Evolutionary conservation across 768 basidiomycete genomes (phyloP).

Genomic region (Neoboletus subvelutipes): DNA sequence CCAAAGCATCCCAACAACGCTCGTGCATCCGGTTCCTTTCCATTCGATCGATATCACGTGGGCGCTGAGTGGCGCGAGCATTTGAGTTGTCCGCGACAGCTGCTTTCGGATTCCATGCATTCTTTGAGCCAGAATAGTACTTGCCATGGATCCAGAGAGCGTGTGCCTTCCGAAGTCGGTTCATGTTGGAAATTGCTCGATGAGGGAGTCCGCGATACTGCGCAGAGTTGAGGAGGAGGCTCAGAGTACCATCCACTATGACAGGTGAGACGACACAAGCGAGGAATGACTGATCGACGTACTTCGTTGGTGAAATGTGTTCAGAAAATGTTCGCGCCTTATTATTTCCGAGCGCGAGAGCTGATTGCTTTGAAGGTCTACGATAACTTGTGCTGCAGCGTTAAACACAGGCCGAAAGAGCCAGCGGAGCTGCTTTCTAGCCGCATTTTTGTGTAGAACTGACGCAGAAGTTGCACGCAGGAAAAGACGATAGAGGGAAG

Average conservation of each 20-base stretch:
- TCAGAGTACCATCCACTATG: constrained; percentile 68
- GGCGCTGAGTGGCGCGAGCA: constrained; percentile 8
- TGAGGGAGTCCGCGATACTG: constrained; percentile 63
- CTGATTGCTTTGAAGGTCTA: constrained; percentile 37
- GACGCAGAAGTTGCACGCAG: constrained; percentile 56
- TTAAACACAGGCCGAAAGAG: constrained; percentile 59
- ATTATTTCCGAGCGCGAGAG: constrained; percentile 30
- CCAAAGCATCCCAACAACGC: constrained; percentile 46
- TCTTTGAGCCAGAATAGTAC: constrained; percentile 21
- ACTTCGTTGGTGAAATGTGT: constrained; percentile 59
- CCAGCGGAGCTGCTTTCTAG: constrained; percentile 44
- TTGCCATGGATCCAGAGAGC: constrained; percentile 26
- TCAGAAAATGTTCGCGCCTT: constrained; percentile 42
- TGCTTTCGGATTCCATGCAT: constrained; percentile 42
- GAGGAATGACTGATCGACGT: constrained; percentile 10
- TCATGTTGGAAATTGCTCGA: constrained; percentile 52
- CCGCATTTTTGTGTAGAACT: constrained; percentile 50
- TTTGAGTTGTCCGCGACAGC: constrained; percentile 24
- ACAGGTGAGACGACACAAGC: constrained; percentile 12
- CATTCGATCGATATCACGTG: constrained; percentile 20
- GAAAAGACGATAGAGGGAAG: constrained; percentile 59
- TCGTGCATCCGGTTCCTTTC: constrained; percentile 33
- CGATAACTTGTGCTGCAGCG: constrained; percentile 43
- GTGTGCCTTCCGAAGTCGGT: constrained; percentile 32
- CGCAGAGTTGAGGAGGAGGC: constrained; percentile 60